Base-by-base conservation (phyloP, 768 basidiomycete species). In the Suillus paluster region DNA sequence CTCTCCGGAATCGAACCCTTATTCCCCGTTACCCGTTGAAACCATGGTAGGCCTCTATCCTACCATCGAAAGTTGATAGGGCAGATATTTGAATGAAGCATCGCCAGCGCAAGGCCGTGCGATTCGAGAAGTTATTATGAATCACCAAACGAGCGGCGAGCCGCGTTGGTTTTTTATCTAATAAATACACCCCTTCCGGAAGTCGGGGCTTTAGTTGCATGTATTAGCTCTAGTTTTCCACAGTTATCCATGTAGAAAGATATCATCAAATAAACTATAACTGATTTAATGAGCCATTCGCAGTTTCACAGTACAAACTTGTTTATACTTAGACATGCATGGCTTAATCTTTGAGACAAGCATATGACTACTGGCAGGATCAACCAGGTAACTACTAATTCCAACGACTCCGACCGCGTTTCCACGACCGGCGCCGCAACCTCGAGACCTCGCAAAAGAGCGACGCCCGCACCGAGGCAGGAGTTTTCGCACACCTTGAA, bases 361-460 rank as follows among this genome's bases (percentile, higher is more conserved):
- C 86, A 88, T 88, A 87, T 86, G 84, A 87, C 86, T 87, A 88
- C 86, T 88, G 85, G 87, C 86, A 88, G 86, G 85, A 88, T 88
- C 86, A 88, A 88, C 86, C 87, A 87, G 87, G 85, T 88, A 87
- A 86, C 86, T 86, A 86, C 80, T 38, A 11, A 38, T 38, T 38
- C 36, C 36, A 38, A 38, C 36, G 36, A 38, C 36, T 10, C 36
- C 36, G 14, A 6, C 12, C 38, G 38, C 38, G 15, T 39, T 15
- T 39, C 38, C 38, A 5, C 38, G 38, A 39, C 38, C 38, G 6
- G 38, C 38, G 38, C 38, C 38, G 15, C 14, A 12, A 15, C 38
- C 38, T 39, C 38, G 14, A 5, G 38, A 39, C 36, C 9, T 39
- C 38, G 38, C 15, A 15, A 39, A 2, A 30, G 15, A 15, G 38